These are phyloP conservation scores for Mucor sp. DNA, from an alignment of 371 early-diverging fungal genomes.

Conservation along the genomic window DNA sequence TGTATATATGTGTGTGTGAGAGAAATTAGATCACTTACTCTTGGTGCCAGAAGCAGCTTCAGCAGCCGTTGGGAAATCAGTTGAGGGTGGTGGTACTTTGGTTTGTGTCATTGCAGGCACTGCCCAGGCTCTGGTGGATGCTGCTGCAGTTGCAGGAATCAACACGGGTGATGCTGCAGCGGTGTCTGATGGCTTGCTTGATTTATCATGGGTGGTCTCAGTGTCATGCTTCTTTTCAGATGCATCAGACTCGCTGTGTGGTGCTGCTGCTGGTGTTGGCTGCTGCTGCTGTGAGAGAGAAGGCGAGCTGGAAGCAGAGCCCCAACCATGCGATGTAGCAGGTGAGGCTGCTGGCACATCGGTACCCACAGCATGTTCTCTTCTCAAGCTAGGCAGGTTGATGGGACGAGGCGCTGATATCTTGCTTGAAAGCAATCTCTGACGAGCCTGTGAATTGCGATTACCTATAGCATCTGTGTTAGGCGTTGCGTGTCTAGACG, in stretches of 20 bases:
- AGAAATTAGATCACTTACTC: constrained; percentile 15
- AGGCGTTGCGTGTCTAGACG: neutral
- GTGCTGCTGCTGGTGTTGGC: no score
- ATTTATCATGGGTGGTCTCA: neutral
- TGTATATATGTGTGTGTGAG: neutral
- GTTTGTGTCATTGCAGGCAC: constrained; percentile 11
- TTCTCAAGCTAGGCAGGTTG: constrained; percentile 48
- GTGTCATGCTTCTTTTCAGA: neutral
- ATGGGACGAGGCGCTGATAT: constrained; percentile 53
- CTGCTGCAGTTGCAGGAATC: neutral
- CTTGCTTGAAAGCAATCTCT: constrained; percentile 39
- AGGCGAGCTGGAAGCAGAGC: constrained; percentile 28
- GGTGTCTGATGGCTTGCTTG: neutral
- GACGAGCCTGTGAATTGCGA: constrained; percentile 32
- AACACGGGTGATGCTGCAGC: neutral
- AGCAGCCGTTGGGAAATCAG: constrained; percentile 36
- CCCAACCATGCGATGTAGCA: constrained; percentile 35
- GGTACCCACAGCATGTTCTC: constrained; percentile 39
- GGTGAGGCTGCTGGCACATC: constrained; percentile 18
- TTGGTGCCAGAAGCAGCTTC: constrained; percentile 23
- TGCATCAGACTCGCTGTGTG: neutral
- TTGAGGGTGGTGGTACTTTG: neutral
- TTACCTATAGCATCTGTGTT: constrained; percentile 13
- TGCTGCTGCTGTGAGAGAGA: constrained; percentile 5
- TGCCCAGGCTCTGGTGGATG: constrained; percentile 30